These are phyloP conservation scores for Stylonectria norvegica DNA, from an alignment of 2,329 filamentous ascomycete genomes.

Conservation along the genomic window DNA sequence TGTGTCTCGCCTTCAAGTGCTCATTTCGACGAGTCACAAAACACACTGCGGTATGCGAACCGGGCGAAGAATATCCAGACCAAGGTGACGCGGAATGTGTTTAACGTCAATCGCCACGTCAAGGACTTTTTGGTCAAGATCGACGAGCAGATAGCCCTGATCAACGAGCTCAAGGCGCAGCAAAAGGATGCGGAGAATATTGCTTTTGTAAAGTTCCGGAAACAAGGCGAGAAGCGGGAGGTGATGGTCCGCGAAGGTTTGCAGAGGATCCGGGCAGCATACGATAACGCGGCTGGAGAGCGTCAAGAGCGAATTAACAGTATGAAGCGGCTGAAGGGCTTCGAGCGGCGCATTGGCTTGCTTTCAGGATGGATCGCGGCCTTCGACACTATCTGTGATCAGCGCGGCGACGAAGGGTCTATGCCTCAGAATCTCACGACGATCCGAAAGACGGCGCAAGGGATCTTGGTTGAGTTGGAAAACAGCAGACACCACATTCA, in stretches of 20 bases:
- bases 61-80: slow-evolving; percentile 99
- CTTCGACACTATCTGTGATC: slow-evolving; percentile 79
- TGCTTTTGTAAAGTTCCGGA: slow-evolving; percentile 85
- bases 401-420: slow-evolving; percentile 47
- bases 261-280: slow-evolving; percentile 74
- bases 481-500: slow-evolving; percentile 87
- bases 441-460: slow-evolving; percentile 84
- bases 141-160: slow-evolving; percentile 94
- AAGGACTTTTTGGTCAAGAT: slow-evolving; percentile 99
- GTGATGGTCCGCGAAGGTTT: slow-evolving; percentile 73
- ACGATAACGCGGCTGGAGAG: slow-evolving; percentile 74
- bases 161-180: slow-evolving; percentile 91
- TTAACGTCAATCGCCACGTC: slow-evolving; percentile 97
- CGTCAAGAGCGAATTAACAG: slow-evolving; percentile 73
- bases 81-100: slow-evolving; percentile 98
- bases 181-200: slow-evolving; percentile 82
- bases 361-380: slow-evolving; percentile 91
- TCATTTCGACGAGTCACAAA: slow-evolving; percentile 97
- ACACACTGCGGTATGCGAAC: slow-evolving; percentile 95
- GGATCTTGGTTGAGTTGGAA: slow-evolving; percentile 85
- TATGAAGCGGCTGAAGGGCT: slow-evolving; percentile 77
- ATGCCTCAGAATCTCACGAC: slow-evolving; percentile 67
- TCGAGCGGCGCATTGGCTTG: slow-evolving; percentile 80
- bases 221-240: slow-evolving; percentile 83
- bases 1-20: slow-evolving; percentile 95